A percentile compares a stretch with the other conserved stretches of the same genome.
These are phyloP conservation scores for Chlorella ohadii DNA, from an alignment of 139 green algal species.

Conservation along the genomic window DNA sequence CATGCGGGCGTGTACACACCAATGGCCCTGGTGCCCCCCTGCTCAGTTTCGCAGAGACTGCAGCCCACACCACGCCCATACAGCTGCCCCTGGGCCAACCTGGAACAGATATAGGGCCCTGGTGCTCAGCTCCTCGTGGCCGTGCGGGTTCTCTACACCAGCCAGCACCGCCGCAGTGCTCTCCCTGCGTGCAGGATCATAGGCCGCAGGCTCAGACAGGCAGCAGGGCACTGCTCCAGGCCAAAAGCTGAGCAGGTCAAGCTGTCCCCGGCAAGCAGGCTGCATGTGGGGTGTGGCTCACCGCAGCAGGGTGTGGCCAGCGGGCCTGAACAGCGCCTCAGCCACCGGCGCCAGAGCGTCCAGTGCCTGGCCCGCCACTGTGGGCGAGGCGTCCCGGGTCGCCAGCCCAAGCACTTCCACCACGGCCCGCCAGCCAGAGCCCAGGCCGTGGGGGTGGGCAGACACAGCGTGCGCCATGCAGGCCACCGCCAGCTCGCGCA, in stretches of 20 bases:
- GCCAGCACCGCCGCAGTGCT: conserved; percentile 30
- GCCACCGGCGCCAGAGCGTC: conserved; percentile 66
- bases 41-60: too few relatives aligned
- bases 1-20: too few relatives aligned
- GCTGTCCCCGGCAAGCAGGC: too few relatives aligned
- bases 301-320: conserved; percentile 11
- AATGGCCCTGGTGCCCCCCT: too few relatives aligned
- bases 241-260: too few relatives aligned
- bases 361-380: conserved; percentile 69
- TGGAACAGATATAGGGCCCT: conserved; percentile 41
- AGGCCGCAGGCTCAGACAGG: too few relatives aligned
- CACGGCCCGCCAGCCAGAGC: conserved; percentile 96
- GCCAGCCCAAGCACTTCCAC: conserved; percentile 39
- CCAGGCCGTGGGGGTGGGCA: conserved; percentile 89
- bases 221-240: too few relatives aligned
- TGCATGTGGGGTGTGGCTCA: not conserved
- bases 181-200: conserved; percentile 29
- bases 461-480: conserved; percentile 88
- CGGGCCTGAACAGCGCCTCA: conserved; percentile 60
- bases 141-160: conserved; percentile 23
- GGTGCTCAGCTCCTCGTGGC: conserved; percentile 26
- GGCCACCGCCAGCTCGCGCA: conserved; percentile 97
- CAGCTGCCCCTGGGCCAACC: too few relatives aligned
- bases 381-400: conserved; percentile 54
- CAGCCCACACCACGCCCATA: too few relatives aligned